Base-by-base conservation (phyloP, 345 rosid genomes). In the Dovyalis caffra region DNA sequence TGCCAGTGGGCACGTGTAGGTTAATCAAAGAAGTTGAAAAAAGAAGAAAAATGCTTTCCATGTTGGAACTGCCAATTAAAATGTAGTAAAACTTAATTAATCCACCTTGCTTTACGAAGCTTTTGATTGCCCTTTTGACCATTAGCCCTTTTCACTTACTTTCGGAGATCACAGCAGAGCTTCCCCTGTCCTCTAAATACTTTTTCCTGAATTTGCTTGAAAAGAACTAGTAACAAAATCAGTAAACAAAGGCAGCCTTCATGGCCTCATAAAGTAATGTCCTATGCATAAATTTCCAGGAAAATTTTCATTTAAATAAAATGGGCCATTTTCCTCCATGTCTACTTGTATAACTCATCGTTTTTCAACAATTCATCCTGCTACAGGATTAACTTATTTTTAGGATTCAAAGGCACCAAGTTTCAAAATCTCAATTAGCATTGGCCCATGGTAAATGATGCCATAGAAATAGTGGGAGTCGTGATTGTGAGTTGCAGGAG, bases 1-100 rank as follows among this genome's bases (percentile, higher is more conserved):
- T 77, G 89, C 83, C 83, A 83, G 80, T 74, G 72, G 68, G 80
- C 76, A 79, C 69, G 83, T 70, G 81, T 72, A 53, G 43, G n/a
- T 74, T 69, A 60, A 72, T 64, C 53, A 71, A 76, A 73, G 38
- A 32, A 56, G 57, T 31, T 67, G 64, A 68, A 32, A 64, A 70
- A 28, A 25, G 70, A 6, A 32, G 71, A n/a, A n/a, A n/a, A n/a
- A n/a, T n/a, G 11, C 26, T 68, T 69, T 62, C 65, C 12, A 28
- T 70, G 31, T 70, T 70, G 80, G 62, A 83, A 78, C 77, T 65
- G 26, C 58, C 21, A 37, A 37, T n/a, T n/a, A 9, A 37, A 9
- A 37, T 37, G 40, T 37, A 37, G 4, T 34, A 49, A 49, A n/a
- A n/a, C n/a, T n/a, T n/a, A n/a, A n/a, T 83, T 83, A 66, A 76